phyloP scores from a whole-genome alignment of 805 yeast species.

The Wickerhamiella bombiphila region DNA sequence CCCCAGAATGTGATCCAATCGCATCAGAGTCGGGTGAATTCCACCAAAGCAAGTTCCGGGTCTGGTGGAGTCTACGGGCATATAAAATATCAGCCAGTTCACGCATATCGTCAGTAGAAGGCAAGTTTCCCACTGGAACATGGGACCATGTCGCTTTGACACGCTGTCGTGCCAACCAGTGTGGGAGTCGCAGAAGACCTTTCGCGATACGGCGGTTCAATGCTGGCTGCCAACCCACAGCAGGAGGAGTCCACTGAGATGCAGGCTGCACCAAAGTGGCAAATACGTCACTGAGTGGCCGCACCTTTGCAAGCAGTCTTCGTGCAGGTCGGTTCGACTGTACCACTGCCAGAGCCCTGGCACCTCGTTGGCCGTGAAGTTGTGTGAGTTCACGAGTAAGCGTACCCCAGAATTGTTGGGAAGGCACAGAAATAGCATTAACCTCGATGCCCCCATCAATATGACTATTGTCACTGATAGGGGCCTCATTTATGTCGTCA shows the following conservation, averaged over 20 bases:
- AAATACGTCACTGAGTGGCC: slow-evolving; percentile 11
- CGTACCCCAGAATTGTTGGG: neutral
- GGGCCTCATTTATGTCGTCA: too few species aligned
- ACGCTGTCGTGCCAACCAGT: slow-evolving; percentile 55
- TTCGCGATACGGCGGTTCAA: slow-evolving; percentile 51
- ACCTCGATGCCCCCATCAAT: too few species aligned
- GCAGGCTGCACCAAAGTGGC: slow-evolving; percentile 1
- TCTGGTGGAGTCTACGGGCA: slow-evolving; percentile 56
- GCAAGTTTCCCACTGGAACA: slow-evolving; percentile 76
- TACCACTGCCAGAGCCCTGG: slow-evolving; percentile 35
- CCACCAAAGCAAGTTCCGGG: slow-evolving; percentile 85
- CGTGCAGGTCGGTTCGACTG: slow-evolving; percentile 46
- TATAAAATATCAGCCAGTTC: slow-evolving; percentile 74
- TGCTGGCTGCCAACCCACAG: slow-evolving; percentile 24
- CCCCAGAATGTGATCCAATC: slow-evolving; percentile 45
- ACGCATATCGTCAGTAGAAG: slow-evolving; percentile 52
- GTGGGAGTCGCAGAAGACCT: slow-evolving; percentile 57
- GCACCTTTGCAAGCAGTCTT: slow-evolving; percentile 24
- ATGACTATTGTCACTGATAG: too few species aligned
- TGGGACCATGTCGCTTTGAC: slow-evolving; percentile 56
- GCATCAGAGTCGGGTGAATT: slow-evolving; percentile 76
- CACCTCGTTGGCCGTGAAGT: neutral
- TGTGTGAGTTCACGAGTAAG: neutral
- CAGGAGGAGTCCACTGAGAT: slow-evolving; percentile 5
- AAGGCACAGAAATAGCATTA: too few species aligned